Evolutionary conservation across 1,284 basidiomycete species (phyloP), one percentile per base, ranked within the genome.

Genomic region (Naganishia cerealis): DNA sequence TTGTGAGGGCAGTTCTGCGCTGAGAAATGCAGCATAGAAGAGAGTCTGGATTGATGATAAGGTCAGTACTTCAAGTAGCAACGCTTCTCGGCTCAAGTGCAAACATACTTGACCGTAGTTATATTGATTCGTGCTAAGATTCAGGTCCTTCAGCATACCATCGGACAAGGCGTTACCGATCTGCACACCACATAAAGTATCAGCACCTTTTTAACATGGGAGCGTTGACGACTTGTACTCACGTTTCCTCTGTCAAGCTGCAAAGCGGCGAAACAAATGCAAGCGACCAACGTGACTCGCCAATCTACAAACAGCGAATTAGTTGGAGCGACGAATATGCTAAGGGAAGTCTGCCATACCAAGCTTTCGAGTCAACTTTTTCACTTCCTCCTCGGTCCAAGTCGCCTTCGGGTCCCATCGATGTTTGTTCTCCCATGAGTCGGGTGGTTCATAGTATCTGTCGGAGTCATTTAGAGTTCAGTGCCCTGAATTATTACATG

Each of bases 341-440:
- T 21, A 16, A n/a, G 48, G 26, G 54, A 57, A 46, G 15, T n/a
- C 29, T 18, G 21, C 42, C 74, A 38, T 59, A 71, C 73, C 74
- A 13, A 75, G 69, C 56, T 74, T 78, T n/a, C 78, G 71, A 0
- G 68, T 53, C 4, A 80, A 68, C 18, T 70, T 72, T 6, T 52
- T 71, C 70, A 81, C 74, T 66, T 81, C 80, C 33, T 77, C 73
- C 7, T 71, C 54, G 0, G 80, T 81, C 81, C 81, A 82, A 0
- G 73, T 74, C 3, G 77, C 75, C 1, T 63, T 59, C 0, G 78
- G 77, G 71, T 82, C 81, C 72, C 79, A 81, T 18, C 75, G 72
- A 56, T 78, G 75, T 61, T 74, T 75, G 46, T 73, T 75, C 71
- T 80, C 79, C 65, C 75, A 81, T 3, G 57, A 46, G 59, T 75